A percentile compares a stretch with the other conserved stretches of the same genome.
phyloP scores from a whole-genome alignment of 805 yeast genomes.

The Yarrowia sp. region DNA sequence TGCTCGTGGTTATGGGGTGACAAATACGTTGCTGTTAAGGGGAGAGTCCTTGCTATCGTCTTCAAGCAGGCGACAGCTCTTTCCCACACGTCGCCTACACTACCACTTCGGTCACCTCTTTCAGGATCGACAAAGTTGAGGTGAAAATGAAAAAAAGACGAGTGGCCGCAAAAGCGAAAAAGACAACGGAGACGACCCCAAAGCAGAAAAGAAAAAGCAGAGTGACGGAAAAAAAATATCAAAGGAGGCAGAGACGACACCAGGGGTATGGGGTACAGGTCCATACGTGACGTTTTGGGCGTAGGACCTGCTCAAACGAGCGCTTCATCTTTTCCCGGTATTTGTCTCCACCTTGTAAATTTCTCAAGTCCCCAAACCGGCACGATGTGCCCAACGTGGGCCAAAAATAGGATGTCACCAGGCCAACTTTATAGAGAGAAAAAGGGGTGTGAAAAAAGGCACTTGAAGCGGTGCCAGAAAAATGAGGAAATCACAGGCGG shows the following conservation, averaged over 20 bases:
- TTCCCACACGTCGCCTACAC: too few relatives aligned
- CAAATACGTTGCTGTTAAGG: too few relatives aligned
- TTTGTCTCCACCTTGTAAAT: not conserved
- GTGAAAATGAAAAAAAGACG: constrained; percentile 7
- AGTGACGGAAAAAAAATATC: not conserved
- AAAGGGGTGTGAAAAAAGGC: too few relatives aligned
- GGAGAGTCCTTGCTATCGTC: too few relatives aligned
- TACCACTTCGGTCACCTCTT: too few relatives aligned
- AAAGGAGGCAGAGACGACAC: not conserved
- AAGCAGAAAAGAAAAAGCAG: not conserved
- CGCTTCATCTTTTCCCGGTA: too few relatives aligned
- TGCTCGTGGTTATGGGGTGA: too few relatives aligned
- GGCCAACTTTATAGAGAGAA: not conserved
- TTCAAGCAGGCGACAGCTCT: too few relatives aligned
- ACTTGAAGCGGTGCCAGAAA: too few relatives aligned
- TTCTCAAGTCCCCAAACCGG: constrained; percentile 23
- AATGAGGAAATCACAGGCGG: too few relatives aligned
- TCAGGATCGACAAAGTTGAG: constrained; percentile 12
- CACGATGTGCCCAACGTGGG: constrained; percentile 23
- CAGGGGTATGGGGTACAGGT: too few relatives aligned
- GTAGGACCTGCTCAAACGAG: too few relatives aligned
- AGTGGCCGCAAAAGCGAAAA: not conserved
- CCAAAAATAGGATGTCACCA: constrained; percentile 26
- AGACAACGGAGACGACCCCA: constrained; percentile 2
- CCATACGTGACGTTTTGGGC: not conserved